A percentile compares a stretch with the other conserved stretches of the same genome.
Conservation (phyloP, 2,329 filamentous ascomycete species). For the Aspergillus pseudoviridinutans region DNA sequence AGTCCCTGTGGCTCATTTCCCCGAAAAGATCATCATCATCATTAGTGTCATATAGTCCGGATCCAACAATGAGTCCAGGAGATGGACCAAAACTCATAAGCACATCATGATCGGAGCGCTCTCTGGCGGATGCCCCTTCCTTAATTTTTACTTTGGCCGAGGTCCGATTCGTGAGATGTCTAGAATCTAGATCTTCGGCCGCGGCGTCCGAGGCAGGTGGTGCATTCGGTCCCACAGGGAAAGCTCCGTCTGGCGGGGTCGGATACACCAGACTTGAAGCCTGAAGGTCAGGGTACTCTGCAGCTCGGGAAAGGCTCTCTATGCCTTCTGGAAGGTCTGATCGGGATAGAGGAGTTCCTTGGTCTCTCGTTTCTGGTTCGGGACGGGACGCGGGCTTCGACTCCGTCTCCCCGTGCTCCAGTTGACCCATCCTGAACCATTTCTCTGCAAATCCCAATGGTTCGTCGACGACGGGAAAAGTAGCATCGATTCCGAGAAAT, state of each 20-base stretch:
- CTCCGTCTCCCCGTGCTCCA: constrained; percentile 17
- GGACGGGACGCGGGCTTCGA: constrained; percentile 13
- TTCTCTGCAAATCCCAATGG: constrained; percentile 42
- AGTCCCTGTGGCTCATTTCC: constrained; percentile 52
- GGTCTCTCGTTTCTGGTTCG: constrained; percentile 20
- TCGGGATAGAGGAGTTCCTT: constrained; percentile 21
- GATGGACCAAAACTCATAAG: constrained; percentile 23
- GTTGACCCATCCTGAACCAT: constrained; percentile 33
- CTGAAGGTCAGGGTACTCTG: constrained; percentile 40
- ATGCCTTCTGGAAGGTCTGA: constrained; percentile 26
- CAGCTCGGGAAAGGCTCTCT: constrained; percentile 37
- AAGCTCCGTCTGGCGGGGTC: constrained; percentile 50
- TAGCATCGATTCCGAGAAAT: constrained; percentile 15
- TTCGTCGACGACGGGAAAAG: constrained; percentile 24
- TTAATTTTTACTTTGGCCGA: constrained; percentile 13
- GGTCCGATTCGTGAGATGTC: constrained; percentile 12
- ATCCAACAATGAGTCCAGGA: constrained; percentile 30
- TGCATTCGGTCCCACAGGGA: constrained; percentile 27
- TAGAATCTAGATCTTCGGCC: constrained; percentile 26
- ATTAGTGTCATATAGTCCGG: constrained; percentile 39
- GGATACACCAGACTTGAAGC: constrained; percentile 47
- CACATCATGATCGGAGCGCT: constrained; percentile 14
- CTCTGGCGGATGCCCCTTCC: constrained; percentile 8
- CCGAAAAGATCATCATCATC: constrained; percentile 56
- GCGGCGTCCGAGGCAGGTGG: constrained; percentile 28